A percentile compares a stretch with the other conserved stretches of the same genome.
Conservation (phyloP, 2,329 filamentous ascomycete species). For the Biscogniauxia sp. region DNA sequence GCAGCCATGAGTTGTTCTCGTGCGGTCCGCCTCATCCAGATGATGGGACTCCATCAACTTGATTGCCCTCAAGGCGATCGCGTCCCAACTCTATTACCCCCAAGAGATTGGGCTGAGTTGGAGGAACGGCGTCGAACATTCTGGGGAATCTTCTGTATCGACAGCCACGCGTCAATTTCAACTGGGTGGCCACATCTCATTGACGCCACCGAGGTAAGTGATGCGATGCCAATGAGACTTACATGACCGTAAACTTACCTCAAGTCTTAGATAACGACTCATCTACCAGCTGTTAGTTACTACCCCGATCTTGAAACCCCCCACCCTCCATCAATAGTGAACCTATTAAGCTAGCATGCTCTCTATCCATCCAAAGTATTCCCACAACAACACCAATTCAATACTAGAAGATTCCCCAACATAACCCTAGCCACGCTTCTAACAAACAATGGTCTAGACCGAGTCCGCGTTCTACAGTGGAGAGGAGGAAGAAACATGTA, state of each 20-base stretch:
- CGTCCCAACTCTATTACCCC: conserved; percentile 70
- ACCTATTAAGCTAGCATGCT: background rate
- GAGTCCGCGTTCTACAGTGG: conserved; percentile 74
- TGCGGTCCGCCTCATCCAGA: conserved; percentile 68
- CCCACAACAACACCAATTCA: background rate
- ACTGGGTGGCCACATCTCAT: conserved; percentile 88
- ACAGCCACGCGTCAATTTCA: conserved; percentile 82
- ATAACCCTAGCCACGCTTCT: conserved; percentile 8
- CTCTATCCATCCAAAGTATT: background rate
- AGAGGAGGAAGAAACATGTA: conserved; percentile 58
- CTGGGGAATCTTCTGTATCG: conserved; percentile 80
- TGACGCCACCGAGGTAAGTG: conserved; percentile 63
- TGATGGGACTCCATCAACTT: conserved; percentile 69
- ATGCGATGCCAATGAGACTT: background rate
- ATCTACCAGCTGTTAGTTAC: conserved; percentile 57
- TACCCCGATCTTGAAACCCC: background rate
- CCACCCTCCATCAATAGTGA: background rate
- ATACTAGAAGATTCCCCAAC: background rate
- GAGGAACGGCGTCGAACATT: conserved; percentile 83
- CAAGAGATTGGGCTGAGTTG: conserved; percentile 76
- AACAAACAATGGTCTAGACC: conserved; percentile 40
- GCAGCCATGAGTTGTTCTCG: conserved; percentile 80
- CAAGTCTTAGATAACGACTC: conserved; percentile 63
- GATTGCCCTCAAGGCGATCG: conserved; percentile 28
- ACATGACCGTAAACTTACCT: background rate